Percentiles rank a stretch among this genome's conserved stretches.
Evolutionary conservation across 176 grass and related monocot genomes (phyloP).

Genomic region (Oryza glumipatula): DNA sequence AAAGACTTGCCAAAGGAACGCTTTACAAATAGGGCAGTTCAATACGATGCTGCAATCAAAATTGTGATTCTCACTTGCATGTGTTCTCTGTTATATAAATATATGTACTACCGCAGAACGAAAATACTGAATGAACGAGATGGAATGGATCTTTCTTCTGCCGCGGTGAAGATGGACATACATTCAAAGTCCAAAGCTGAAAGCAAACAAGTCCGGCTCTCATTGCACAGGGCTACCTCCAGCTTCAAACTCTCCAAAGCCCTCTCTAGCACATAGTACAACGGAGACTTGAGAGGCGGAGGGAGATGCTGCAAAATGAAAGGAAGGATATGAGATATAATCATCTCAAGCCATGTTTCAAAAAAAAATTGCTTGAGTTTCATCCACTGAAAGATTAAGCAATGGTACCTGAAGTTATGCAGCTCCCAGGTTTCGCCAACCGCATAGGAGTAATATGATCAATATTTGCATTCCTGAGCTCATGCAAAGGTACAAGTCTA

Average conservation of each 20-base stretch:
- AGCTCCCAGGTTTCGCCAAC: slow-evolving; percentile 25
- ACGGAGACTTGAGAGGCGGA: not conserved
- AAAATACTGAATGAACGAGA: not conserved
- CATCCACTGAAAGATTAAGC: not conserved
- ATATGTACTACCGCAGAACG: not conserved
- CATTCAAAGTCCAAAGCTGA: not conserved
- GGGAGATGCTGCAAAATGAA: slow-evolving; percentile 29
- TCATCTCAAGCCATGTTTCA: slow-evolving; percentile 15
- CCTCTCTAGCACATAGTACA: not conserved
- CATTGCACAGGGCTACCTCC: not conserved
- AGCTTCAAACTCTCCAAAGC: not conserved
- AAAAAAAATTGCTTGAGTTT: slow-evolving; percentile 10
- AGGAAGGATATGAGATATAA: slow-evolving; percentile 6
- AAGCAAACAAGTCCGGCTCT: not conserved
- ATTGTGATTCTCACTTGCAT: slow-evolving; percentile 6
- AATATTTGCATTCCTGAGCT: not conserved
- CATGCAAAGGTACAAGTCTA: not conserved
- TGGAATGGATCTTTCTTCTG: not conserved
- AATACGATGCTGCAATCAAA: not conserved
- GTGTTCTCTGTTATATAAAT: not conserved
- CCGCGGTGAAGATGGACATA: not conserved
- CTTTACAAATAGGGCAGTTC: not conserved
- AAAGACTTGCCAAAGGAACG: not conserved
- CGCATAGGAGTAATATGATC: not conserved
- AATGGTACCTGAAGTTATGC: slow-evolving; percentile 27